A percentile compares a stretch with the other conserved stretches of the same genome.
Evolutionary conservation across 2,329 filamentous ascomycete genomes (phyloP).

Genomic region (Torrubiellomyces zombiae): DNA sequence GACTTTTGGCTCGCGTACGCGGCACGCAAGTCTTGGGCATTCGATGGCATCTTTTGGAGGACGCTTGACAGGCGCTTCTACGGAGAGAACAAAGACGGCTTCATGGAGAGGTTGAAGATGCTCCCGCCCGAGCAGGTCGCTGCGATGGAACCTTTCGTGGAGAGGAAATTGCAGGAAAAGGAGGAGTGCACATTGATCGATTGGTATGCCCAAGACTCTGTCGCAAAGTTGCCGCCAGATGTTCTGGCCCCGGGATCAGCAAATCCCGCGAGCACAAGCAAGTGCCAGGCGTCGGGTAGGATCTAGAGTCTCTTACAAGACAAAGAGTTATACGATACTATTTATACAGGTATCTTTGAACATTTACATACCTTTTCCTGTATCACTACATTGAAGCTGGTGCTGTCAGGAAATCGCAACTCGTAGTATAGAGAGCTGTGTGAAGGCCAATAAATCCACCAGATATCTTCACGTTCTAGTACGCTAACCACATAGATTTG

Average conservation of each 20-base stretch:
- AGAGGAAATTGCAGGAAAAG: constrained; percentile 6
- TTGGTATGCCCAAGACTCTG: constrained; percentile 4
- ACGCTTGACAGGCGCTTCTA: constrained; percentile 18
- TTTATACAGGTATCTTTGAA: no score
- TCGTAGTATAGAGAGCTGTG: no score
- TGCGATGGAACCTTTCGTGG: constrained; percentile 11
- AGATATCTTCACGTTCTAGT: no score
- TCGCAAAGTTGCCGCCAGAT: constrained; percentile 1
- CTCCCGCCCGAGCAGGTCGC: constrained; percentile 7
- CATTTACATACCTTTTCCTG: no score
- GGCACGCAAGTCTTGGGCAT: constrained; percentile 19
- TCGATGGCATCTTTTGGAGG: constrained; percentile 21
- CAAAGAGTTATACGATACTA: no score
- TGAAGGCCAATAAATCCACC: no score
- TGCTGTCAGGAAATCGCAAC: no score
- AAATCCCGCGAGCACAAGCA: no score
- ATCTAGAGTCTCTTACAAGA: no score
- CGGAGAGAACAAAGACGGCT: constrained; percentile 8
- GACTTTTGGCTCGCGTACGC: constrained; percentile 18
- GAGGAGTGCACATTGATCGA: constrained; percentile 2
- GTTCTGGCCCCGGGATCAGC: background rate
- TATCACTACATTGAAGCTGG: no score
- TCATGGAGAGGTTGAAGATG: constrained; percentile 8
- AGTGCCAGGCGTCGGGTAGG: no score
- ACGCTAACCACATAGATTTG: no score